Conservation (phyloP, 1,139 yeast genomes). For the Ogataea hybrid region DNA sequence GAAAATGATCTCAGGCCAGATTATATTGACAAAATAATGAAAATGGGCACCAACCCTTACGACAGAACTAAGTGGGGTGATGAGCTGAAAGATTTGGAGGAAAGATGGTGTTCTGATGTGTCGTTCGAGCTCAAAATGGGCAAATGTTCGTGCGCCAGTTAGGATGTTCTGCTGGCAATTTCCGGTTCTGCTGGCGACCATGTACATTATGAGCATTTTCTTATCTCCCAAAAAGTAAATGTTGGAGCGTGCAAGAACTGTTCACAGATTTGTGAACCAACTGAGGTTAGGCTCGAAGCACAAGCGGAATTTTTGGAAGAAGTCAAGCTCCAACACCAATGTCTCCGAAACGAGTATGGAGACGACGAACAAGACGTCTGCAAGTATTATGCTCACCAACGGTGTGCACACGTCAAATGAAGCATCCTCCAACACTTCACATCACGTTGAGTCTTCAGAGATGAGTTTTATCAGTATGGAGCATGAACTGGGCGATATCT, state of each 20-base stretch:
- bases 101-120: too few species aligned
- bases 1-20: slow-evolving; percentile 35
- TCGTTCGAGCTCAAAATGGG: too few species aligned
- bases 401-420: neutral
- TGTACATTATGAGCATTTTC: slow-evolving; percentile 18
- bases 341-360: too few species aligned
- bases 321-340: neutral
- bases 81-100: too few species aligned
- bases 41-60: too few species aligned
- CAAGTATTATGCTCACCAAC: too few species aligned
- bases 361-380: too few species aligned
- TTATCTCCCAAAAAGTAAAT: neutral
- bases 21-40: slow-evolving; percentile 52
- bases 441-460: neutral
- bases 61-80: too few species aligned
- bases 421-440: neutral
- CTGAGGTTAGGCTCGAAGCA: neutral
- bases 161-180: too few species aligned
- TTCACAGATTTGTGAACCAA: neutral
- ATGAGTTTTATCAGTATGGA: slow-evolving; percentile 1
- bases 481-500: neutral
- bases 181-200: too few species aligned
- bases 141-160: too few species aligned
- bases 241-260: slow-evolving; percentile 1
- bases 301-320: neutral